Base-by-base conservation (phyloP, 805 yeast genomes). In the Phaffomyces antillensis region DNA sequence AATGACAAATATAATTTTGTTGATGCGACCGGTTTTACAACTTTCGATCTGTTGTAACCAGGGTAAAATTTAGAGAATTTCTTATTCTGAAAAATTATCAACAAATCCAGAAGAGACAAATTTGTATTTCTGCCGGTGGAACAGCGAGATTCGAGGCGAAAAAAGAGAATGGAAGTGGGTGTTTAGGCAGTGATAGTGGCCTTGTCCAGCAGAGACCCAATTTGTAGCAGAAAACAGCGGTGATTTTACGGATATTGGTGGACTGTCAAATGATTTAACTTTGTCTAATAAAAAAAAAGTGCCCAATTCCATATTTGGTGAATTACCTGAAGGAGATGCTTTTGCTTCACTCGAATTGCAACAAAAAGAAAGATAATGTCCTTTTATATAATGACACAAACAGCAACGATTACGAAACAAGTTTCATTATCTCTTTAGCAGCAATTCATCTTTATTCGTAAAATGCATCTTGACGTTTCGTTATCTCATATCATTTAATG, bases 241-340 rank as follows among this genome's bases (percentile, higher is more conserved):
- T 26, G 28, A 26, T 10, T 9, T 36, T 24, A 23, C 20, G 17
- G 18, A 15, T 23, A 5, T 36, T 20, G 7, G 28, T 32, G 10
- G 6, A 16, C 3, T 7, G 17, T n/a, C 16, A 6, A 32, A 32
- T 16, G n/a, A n/a, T n/a, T 16, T 32, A 10, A n/a, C 17, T 31
- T 31, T 15, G 34, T 31, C 17, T 31, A n/a, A 13, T n/a, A 32
- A 32, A 20, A 20, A 20, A 20, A 20, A 32, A 8, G 8, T 16
- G 17, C 16, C 18, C 18, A 16, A 16, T 32, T 32, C 42, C 33
- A 32, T 5, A 17, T 33, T 40, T 23, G 37, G 42, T 17, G 33
- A 40, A 31, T 33, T 40, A n/a, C 42, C 42, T 40, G 33, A 20
- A 39, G 32, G 7, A 23, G 36, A 39, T 32, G 42, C 13, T 31